Conservation (phyloP, 768 basidiomycete species). For the Russula dissimulans region DNA sequence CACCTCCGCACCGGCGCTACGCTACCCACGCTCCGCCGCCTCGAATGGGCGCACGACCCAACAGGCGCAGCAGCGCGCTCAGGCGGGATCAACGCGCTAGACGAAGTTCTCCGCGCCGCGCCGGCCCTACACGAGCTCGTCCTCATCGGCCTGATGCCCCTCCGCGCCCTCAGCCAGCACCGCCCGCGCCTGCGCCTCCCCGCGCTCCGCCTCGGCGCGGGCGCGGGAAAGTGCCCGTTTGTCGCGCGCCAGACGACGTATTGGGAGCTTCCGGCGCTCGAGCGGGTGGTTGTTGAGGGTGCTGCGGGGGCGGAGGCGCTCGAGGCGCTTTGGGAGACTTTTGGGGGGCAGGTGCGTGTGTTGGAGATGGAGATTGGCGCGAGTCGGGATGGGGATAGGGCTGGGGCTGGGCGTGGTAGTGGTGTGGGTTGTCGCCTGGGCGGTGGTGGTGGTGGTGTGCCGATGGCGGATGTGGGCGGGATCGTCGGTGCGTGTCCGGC, state of each 20-base stretch:
- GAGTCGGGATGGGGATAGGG: too few species aligned
- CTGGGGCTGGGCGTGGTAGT: not conserved
- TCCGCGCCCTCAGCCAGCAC: too few species aligned
- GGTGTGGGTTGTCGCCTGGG: not conserved
- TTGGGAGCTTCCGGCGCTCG: slow-evolving; percentile 14
- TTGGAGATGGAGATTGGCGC: not conserved
- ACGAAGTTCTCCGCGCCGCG: slow-evolving; percentile 3
- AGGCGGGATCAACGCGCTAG: slow-evolving; percentile 16
- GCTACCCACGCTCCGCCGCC: slow-evolving; percentile 9
- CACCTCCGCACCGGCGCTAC: not conserved
- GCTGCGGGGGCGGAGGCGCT: not conserved
- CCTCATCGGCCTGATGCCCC: slow-evolving; percentile 6
- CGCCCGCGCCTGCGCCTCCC: not conserved
- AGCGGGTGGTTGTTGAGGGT: slow-evolving; percentile 5
- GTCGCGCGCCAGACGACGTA: slow-evolving; percentile 6
- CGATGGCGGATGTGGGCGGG: not conserved
- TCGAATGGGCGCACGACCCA: slow-evolving; percentile 13
- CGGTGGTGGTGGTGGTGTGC: not conserved
- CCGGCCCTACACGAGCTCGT: slow-evolving; percentile 1
- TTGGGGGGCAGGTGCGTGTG: not conserved
- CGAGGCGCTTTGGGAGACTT: slow-evolving; percentile 8
- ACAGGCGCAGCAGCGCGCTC: slow-evolving; percentile 11
- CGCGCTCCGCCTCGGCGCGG: not conserved
- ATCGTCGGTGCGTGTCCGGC: slow-evolving; percentile 6
- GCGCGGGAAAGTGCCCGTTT: slow-evolving; percentile 4